phyloP scores from a whole-genome alignment of 805 yeast species.

The Monosporozyma servazzii region DNA sequence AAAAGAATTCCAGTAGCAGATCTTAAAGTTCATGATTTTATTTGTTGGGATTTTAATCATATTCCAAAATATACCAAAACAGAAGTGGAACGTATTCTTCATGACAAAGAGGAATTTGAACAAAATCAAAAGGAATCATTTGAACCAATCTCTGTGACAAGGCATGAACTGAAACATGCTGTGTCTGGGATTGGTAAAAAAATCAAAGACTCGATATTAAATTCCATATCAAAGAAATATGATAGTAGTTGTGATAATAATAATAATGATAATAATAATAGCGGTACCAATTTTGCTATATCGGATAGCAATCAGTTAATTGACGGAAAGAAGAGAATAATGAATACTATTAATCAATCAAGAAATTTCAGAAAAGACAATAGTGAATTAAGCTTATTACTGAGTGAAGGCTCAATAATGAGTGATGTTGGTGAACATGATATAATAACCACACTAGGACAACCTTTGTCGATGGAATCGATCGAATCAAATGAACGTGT shows the following conservation, averaged over 20 bases:
- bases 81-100: slow-evolving; percentile 14
- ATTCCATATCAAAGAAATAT: slow-evolving; percentile 6
- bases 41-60: slow-evolving; percentile 35
- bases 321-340: background rate
- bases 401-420: slow-evolving; percentile 20
- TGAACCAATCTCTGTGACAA: slow-evolving; percentile 48
- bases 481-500: slow-evolving; percentile 1
- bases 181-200: slow-evolving; percentile 73
- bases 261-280: too few relatives aligned
- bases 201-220: slow-evolving; percentile 33
- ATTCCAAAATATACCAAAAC: slow-evolving; percentile 9
- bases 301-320: background rate
- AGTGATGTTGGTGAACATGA: slow-evolving; percentile 9
- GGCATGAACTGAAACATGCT: slow-evolving; percentile 65
- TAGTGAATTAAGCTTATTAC: slow-evolving; percentile 14
- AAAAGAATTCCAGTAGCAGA: slow-evolving; percentile 61
- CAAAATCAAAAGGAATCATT: slow-evolving; percentile 21
- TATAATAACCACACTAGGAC: slow-evolving; percentile 25
- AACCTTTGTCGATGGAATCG: slow-evolving; percentile 54
- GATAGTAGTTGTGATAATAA: background rate
- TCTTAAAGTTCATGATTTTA: slow-evolving; percentile 72
- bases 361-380: background rate
- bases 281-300: background rate
- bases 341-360: background rate
- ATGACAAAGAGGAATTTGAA: slow-evolving; percentile 18